Evolutionary conservation across 2,329 filamentous ascomycete species (phyloP).

Genomic region (Cladosporium cucumerinum): DNA sequence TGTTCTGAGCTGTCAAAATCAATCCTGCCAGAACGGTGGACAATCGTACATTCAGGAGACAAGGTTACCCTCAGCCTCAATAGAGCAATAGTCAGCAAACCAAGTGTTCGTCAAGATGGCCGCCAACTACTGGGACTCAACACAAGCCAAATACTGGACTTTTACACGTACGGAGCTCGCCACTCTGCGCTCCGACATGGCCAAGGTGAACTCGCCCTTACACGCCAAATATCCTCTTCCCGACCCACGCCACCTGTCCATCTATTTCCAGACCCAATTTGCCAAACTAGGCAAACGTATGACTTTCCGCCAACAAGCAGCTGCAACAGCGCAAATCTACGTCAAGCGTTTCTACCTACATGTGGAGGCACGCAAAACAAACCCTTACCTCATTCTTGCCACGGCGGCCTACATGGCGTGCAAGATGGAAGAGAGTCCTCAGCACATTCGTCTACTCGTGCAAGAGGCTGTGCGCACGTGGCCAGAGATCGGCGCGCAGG

Average conservation of each 20-base stretch:
- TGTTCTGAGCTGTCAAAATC: neutral
- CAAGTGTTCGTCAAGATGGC: constrained; percentile 60
- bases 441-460: constrained; percentile 89
- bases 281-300: constrained; percentile 80
- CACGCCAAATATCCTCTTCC: constrained; percentile 79
- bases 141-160: constrained; percentile 85
- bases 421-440: constrained; percentile 96
- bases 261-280: constrained; percentile 88
- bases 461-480: constrained; percentile 81
- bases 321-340: constrained; percentile 93
- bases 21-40: neutral
- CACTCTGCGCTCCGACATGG: constrained; percentile 70
- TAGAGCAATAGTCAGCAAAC: neutral
- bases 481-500: constrained; percentile 72
- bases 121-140: constrained; percentile 95
- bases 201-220: constrained; percentile 66
- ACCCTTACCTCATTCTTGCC: constrained; percentile 88
- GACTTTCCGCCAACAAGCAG: constrained; percentile 80
- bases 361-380: constrained; percentile 87
- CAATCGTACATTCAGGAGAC: neutral
- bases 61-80: neutral
- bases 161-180: constrained; percentile 80
- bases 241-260: constrained; percentile 75
- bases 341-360: constrained; percentile 89
- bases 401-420: constrained; percentile 92